Evolutionary conservation across 31 red algal genomes (phyloP).

Genomic region (Odonthalia washingtoniensis): DNA sequence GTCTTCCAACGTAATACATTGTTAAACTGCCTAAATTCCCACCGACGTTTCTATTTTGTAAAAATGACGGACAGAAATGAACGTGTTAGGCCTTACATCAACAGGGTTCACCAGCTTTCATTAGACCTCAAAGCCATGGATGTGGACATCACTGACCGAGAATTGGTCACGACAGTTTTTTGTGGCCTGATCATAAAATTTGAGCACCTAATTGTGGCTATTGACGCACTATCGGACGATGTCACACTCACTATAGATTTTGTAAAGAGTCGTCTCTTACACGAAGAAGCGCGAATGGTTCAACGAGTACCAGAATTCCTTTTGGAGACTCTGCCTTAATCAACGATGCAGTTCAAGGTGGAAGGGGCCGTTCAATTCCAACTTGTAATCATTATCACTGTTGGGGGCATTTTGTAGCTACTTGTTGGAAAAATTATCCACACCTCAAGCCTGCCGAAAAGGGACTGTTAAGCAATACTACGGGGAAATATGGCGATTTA

Average conservation of each 20-base stretch:
- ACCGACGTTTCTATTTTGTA: slow-evolving; percentile 24
- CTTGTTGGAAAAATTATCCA: not conserved
- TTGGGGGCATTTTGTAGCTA: not conserved
- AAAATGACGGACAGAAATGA: not conserved
- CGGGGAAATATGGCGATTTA: not conserved
- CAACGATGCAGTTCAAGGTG: not conserved
- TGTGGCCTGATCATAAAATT: not conserved
- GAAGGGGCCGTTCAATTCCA: not conserved
- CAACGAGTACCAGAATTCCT: not conserved
- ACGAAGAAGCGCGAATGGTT: slow-evolving; percentile 22
- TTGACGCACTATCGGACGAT: not conserved
- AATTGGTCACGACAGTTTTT: not conserved
- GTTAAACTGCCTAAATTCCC: slow-evolving; percentile 5
- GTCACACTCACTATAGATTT: not conserved
- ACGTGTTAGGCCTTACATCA: not conserved
- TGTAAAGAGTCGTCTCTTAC: slow-evolving; percentile 16
- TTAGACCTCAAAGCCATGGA: not conserved
- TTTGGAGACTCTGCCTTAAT: not conserved
- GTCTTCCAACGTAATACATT: not conserved
- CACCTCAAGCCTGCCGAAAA: not conserved
- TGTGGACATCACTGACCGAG: not conserved
- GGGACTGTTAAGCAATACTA: not conserved
- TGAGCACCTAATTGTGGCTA: slow-evolving; percentile 11
- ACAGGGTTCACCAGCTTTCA: not conserved
- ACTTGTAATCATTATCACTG: not conserved